Conservation (phyloP, 768 basidiomycete species). For the Naganishia kalamii region DNA sequence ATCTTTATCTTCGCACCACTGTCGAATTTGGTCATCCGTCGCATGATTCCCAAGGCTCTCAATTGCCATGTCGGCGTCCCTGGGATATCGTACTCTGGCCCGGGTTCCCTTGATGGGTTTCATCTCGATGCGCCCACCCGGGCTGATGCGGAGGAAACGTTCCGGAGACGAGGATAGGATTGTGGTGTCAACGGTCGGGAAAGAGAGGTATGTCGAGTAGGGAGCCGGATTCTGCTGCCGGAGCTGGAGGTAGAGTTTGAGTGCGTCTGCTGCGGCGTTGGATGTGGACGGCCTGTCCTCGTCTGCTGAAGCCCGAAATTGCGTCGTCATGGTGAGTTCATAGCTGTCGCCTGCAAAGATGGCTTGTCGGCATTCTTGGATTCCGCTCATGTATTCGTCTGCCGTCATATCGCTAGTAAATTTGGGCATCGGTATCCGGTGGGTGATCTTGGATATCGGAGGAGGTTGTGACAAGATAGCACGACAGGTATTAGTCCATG, state of each 20-base stretch:
- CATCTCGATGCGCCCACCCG: constrained; percentile 65
- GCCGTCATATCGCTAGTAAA: constrained; percentile 30
- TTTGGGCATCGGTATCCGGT: constrained; percentile 26
- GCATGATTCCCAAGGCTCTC: constrained; percentile 49
- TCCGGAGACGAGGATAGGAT: constrained; percentile 85
- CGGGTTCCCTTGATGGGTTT: constrained; percentile 93
- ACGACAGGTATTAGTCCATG: constrained; percentile 10
- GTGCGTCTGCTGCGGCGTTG: constrained; percentile 17
- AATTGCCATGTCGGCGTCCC: constrained; percentile 45
- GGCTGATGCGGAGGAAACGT: constrained; percentile 74
- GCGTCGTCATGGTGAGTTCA: constrained; percentile 75
- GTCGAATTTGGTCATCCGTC: not conserved
- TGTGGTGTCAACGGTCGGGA: constrained; percentile 47
- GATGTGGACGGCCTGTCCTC: constrained; percentile 24
- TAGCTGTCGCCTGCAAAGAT: constrained; percentile 83
- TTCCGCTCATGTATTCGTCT: constrained; percentile 59
- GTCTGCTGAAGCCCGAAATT: constrained; percentile 40
- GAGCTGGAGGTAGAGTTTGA: constrained; percentile 50
- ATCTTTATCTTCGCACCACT: constrained; percentile 30
- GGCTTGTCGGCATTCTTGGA: constrained; percentile 64
- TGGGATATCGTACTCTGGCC: constrained; percentile 47
- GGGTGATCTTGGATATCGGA: not conserved
- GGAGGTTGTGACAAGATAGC: not conserved
- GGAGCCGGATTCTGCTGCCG: constrained; percentile 78
- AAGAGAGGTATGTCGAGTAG: constrained; percentile 63